Evolutionary conservation across 768 basidiomycete species (phyloP), one percentile per base, ranked within the genome.

Genomic region (Paxillus rubicundulus): DNA sequence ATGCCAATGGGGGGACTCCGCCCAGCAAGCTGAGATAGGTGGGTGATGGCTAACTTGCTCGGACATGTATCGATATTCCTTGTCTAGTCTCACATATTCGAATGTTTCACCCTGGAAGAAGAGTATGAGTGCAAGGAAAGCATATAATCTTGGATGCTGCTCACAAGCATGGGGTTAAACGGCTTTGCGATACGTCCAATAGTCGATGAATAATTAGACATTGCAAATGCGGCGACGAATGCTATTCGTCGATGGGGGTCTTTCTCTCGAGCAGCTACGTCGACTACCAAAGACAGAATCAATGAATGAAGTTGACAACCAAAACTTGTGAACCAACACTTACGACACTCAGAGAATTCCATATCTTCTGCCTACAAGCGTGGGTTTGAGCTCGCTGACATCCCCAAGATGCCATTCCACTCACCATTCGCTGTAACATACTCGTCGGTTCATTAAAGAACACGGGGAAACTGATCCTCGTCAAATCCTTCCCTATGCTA

Each of bases 11-110:
- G 91, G 90, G 0, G 89, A 85, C 69, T 98, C 94, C 1, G 89
- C 89, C 84, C 90, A 96, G 68, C 95, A 98, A 8, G 95, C 94
- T 4, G 92, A 93, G 45, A 98, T 93, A 0, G 95, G 95, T 5
- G 96, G 96, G 69, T 98, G 96, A 69, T 98, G 95, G 63, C 88
- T 93, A 55, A 98, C 96, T 78, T 98, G 95, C 65, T 99, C 96
- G 1, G 92, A 93, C 33, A 96, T 72, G 64, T 98, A 99, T 32
- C 92, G 82, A 66, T 95, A 98, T 66, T 90, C 80, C 65, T 87
- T 89, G 62, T 95, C 91, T 32, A 90, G 67, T 48, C 88, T 77
- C 32, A 90, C 92, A 63, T 97, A 95, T 70, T 98, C 95, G 60
- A 96, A 98, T 2, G 93, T 95, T 70, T 98, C 95, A 62, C 86